A percentile compares a stretch with the other conserved stretches of the same genome.
These are phyloP conservation scores for Neohortaea acidophila DNA, from an alignment of 495 filamentous ascomycete species.

Conservation along the genomic window DNA sequence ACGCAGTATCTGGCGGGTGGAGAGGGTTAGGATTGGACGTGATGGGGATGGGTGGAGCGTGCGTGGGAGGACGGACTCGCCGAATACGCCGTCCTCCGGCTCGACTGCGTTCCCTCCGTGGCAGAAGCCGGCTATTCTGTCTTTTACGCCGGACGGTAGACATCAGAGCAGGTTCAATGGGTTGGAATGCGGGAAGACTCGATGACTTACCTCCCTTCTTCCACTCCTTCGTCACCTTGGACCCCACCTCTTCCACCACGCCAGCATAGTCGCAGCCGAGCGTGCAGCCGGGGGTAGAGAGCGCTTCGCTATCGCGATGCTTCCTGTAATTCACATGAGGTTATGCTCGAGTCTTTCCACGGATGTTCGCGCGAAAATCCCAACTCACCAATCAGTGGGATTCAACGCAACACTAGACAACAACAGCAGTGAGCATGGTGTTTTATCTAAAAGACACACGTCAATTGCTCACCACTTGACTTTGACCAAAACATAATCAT, in stretches of 20 bases:
- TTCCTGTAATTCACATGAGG: constrained; percentile 34
- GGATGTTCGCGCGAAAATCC: constrained; percentile 12
- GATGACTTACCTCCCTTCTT: constrained; percentile 39
- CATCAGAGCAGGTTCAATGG: too few species aligned
- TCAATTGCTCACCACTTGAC: too few species aligned
- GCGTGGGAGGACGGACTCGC: constrained; percentile 26
- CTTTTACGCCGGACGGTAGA: too few species aligned
- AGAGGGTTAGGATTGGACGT: background rate
- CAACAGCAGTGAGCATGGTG: too few species aligned
- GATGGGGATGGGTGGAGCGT: too few species aligned
- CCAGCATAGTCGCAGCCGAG: constrained; percentile 45
- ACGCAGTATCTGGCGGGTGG: constrained; percentile 24
- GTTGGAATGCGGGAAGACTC: too few species aligned
- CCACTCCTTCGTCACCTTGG: constrained; percentile 30
- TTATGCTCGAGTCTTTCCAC: constrained; percentile 14
- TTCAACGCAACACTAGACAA: constrained; percentile 40
- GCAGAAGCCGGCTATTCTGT: constrained; percentile 37
- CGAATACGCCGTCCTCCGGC: constrained; percentile 39
- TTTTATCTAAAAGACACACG: too few species aligned
- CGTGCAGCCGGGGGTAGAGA: constrained; percentile 21
- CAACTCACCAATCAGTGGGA: constrained; percentile 41
- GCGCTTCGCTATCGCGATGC: constrained; percentile 26
- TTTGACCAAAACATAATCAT: constrained; percentile 37
- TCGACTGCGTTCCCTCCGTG: constrained; percentile 37
- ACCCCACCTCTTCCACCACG: constrained; percentile 38